Evolutionary conservation across 2,329 filamentous ascomycete genomes (phyloP).

Genomic region (Cyphellophora europaea): DNA sequence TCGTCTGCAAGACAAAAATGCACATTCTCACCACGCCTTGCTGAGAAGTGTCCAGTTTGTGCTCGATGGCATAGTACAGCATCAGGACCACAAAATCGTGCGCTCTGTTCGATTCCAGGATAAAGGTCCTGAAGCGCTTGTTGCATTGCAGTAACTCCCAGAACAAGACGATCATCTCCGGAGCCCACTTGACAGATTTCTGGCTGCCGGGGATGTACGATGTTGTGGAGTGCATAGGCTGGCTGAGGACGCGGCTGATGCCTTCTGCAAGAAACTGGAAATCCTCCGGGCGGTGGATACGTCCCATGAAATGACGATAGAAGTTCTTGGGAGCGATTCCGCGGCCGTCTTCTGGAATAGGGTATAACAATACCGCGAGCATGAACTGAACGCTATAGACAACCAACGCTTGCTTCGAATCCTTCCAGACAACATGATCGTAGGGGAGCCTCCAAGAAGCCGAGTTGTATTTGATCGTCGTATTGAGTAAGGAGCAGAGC

Average conservation of each 20-base stretch:
- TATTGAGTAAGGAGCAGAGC: slow-evolving; percentile 88
- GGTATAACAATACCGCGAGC: slow-evolving; percentile 76
- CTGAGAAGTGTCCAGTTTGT: slow-evolving; percentile 74
- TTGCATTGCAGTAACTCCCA: slow-evolving; percentile 98
- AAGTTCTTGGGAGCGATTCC: slow-evolving; percentile 70
- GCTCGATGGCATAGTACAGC: slow-evolving; percentile 85
- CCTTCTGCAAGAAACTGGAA: slow-evolving; percentile 96
- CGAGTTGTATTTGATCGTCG: slow-evolving; percentile 91
- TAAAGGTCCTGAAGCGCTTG: slow-evolving; percentile 90
- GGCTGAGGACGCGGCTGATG: slow-evolving; percentile 84
- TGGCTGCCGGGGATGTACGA: slow-evolving; percentile 84
- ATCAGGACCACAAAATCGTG: slow-evolving; percentile 89
- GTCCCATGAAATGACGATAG: slow-evolving; percentile 84
- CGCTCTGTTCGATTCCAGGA: slow-evolving; percentile 87
- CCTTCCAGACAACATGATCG: slow-evolving; percentile 83
- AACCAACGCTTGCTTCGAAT: slow-evolving; percentile 80
- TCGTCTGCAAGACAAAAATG: slow-evolving; percentile 87
- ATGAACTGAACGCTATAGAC: slow-evolving; percentile 87
- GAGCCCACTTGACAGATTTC: slow-evolving; percentile 72
- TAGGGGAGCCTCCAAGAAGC: slow-evolving; percentile 90
- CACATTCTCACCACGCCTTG: slow-evolving; percentile 95
- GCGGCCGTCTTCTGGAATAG: slow-evolving; percentile 67
- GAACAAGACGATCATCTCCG: slow-evolving; percentile 93
- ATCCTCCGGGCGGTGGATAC: slow-evolving; percentile 85
- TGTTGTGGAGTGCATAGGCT: slow-evolving; percentile 65